These are phyloP conservation scores for Arachis stenosperma DNA, from an alignment of 306 rosid species.

Conservation along the genomic window DNA sequence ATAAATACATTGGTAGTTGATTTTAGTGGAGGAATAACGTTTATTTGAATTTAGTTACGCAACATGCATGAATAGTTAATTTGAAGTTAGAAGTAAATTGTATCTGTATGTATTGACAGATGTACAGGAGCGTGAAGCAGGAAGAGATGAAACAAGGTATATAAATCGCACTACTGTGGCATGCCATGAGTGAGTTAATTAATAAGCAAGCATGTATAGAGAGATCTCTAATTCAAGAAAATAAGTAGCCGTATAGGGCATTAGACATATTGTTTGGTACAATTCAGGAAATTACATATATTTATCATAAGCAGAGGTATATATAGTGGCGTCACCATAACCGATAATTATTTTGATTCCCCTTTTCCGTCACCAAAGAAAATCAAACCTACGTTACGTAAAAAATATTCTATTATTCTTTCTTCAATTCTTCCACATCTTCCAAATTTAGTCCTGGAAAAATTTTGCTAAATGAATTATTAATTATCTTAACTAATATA, in stretches of 20 bases:
- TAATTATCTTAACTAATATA: no score
- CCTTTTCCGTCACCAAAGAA: conserved; percentile 34
- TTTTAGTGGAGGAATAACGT: no score
- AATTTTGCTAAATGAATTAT: no score
- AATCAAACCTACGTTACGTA: conserved; percentile 31
- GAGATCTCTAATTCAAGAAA: conserved; percentile 14
- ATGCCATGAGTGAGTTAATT: not conserved
- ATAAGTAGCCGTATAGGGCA: conserved; percentile 22
- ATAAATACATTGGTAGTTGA: no score
- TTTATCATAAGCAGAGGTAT: not conserved
- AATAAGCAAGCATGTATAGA: conserved; percentile 35
- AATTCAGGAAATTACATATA: conserved; percentile 39
- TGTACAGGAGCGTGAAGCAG: conserved; percentile 87
- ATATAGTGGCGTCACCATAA: conserved; percentile 37
- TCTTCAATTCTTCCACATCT: no score
- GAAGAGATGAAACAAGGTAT: conserved; percentile 71
- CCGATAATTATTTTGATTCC: conserved; percentile 33
- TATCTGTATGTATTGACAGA: conserved; percentile 47
- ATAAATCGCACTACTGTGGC: not conserved
- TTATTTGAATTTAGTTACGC: no score
- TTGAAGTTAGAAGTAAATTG: conserved; percentile 41
- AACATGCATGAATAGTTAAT: not conserved
- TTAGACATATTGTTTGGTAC: conserved; percentile 51
- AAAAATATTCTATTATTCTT: conserved; percentile 31
- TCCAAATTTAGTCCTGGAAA: no score